phyloP scores from a whole-genome alignment of 371 early-diverging fungal species.

The Amoeboaphelidium occidentale region DNA sequence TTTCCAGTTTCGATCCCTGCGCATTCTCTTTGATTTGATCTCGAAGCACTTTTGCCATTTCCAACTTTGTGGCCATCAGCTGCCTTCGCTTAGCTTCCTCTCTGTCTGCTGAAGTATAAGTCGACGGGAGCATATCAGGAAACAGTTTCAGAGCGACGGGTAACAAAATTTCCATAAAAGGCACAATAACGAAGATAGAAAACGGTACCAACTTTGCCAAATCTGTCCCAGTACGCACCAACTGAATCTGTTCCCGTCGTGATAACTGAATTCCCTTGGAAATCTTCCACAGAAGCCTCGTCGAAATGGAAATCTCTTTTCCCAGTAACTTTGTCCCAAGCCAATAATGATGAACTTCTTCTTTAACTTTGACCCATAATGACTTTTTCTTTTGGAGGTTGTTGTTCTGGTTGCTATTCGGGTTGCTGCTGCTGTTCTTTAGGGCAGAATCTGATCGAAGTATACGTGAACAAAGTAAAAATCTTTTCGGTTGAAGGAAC shows the following conservation, averaged over 20 bases:
- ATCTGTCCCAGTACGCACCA: conserved; percentile 64
- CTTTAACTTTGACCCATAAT: conserved; percentile 36
- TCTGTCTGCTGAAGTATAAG: conserved; percentile 47
- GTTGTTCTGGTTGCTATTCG: no score
- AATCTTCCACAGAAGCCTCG: conserved; percentile 45
- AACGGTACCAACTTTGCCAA: conserved; percentile 74
- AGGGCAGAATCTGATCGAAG: no score
- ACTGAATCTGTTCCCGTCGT: conserved; percentile 71
- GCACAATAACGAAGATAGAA: conserved; percentile 66
- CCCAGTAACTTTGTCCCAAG: conserved; percentile 78
- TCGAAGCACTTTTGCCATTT: conserved; percentile 79
- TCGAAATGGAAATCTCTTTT: conserved; percentile 62
- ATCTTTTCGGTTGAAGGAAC: no score
- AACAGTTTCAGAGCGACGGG: conserved; percentile 78
- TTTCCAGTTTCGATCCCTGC: conserved; percentile 8
- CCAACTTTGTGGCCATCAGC: conserved; percentile 61
- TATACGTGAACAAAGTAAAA: no score
- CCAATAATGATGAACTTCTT: conserved; percentile 80
- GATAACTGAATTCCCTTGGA: conserved; percentile 49
- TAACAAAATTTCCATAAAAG: conserved; percentile 76
- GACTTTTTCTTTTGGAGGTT: conserved; percentile 10
- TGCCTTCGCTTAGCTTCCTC: conserved; percentile 73
- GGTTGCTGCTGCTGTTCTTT: no score
- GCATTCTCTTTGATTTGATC: conserved; percentile 64
- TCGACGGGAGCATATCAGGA: conserved; percentile 89